Evolutionary conservation across 2,329 filamentous ascomycete genomes (phyloP).

Genomic region (Claviceps arundinis): DNA sequence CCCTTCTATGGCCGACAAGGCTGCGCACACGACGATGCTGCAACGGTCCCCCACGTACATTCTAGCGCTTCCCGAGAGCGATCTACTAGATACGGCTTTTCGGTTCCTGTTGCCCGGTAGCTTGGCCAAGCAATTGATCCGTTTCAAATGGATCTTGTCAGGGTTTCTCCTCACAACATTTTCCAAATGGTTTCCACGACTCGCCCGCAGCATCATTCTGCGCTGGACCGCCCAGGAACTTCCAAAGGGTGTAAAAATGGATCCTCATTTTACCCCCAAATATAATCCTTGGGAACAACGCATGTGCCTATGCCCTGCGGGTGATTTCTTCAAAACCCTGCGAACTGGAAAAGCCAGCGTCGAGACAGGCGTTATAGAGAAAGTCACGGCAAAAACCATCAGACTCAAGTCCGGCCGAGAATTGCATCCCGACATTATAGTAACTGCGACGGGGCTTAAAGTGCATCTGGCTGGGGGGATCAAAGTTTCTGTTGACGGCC

Average conservation of each 20-base stretch:
- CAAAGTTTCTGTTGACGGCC: slow-evolving; percentile 36
- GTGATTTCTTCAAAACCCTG: slow-evolving; percentile 36
- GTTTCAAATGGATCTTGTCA: slow-evolving; percentile 32
- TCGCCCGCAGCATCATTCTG: slow-evolving; percentile 33
- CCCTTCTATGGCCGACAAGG: slow-evolving; percentile 50
- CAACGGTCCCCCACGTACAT: slow-evolving; percentile 64
- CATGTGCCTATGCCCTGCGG: slow-evolving; percentile 47
- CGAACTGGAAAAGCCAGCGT: slow-evolving; percentile 25
- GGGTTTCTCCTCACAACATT: slow-evolving; percentile 28
- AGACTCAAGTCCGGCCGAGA: slow-evolving; percentile 28
- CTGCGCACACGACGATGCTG: slow-evolving; percentile 57
- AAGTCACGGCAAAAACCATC: slow-evolving; percentile 31
- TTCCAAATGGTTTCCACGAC: slow-evolving; percentile 29
- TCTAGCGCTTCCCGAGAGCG: slow-evolving; percentile 32
- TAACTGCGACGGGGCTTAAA: slow-evolving; percentile 52
- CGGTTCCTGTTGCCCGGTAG: slow-evolving; percentile 29
- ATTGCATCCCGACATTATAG: slow-evolving; percentile 48
- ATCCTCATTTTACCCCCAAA: slow-evolving; percentile 46
- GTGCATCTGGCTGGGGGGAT: slow-evolving; percentile 40
- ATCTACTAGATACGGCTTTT: slow-evolving; percentile 20
- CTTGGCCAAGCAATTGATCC: slow-evolving; percentile 32
- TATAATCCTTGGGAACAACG: slow-evolving; percentile 61
- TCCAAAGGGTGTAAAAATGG: slow-evolving; percentile 34
- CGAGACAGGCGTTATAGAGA: slow-evolving; percentile 35
- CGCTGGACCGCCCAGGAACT: slow-evolving; percentile 31